phyloP scores from a whole-genome alignment of 257 asterid species.

The Nicotiana tabacum region DNA sequence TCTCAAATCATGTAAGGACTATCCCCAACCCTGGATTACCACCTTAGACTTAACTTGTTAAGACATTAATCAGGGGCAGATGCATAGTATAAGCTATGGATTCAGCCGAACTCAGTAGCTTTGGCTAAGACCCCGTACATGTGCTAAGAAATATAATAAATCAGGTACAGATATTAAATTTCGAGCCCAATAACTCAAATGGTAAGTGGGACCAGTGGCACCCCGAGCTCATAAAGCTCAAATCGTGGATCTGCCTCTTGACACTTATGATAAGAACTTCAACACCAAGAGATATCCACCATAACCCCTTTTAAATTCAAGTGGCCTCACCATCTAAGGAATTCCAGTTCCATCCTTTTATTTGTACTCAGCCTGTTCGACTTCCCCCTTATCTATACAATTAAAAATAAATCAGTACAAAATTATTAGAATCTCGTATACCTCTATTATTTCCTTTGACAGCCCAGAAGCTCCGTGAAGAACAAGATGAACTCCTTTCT shows the following conservation, averaged over 20 bases:
- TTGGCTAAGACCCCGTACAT: too few relatives aligned
- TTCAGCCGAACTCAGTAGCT: too few relatives aligned
- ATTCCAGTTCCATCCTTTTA: background rate
- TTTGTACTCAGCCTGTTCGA: background rate
- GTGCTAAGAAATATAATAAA: too few relatives aligned
- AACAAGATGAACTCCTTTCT: constrained; percentile 70
- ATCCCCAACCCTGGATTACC: background rate
- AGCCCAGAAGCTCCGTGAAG: constrained; percentile 99
- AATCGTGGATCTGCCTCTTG: too few relatives aligned
- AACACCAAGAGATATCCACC: background rate
- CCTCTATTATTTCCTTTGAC: constrained; percentile 71
- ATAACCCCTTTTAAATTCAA: background rate
- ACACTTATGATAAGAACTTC: background rate
- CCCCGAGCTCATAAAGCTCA: too few relatives aligned
- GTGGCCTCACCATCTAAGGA: background rate
- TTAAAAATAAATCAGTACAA: background rate
- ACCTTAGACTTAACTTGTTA: background rate
- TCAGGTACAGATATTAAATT: too few relatives aligned
- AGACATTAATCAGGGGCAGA: background rate
- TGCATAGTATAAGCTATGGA: too few relatives aligned
- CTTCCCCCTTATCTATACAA: constrained; percentile 1
- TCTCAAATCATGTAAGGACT: background rate
- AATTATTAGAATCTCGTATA: constrained; percentile 15
- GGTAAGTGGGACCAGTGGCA: too few relatives aligned
- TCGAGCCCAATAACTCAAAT: too few relatives aligned